A percentile compares a stretch with the other conserved stretches of the same genome.
Conservation (phyloP, 805 yeast species). For the Candida vartiovaarae region DNA sequence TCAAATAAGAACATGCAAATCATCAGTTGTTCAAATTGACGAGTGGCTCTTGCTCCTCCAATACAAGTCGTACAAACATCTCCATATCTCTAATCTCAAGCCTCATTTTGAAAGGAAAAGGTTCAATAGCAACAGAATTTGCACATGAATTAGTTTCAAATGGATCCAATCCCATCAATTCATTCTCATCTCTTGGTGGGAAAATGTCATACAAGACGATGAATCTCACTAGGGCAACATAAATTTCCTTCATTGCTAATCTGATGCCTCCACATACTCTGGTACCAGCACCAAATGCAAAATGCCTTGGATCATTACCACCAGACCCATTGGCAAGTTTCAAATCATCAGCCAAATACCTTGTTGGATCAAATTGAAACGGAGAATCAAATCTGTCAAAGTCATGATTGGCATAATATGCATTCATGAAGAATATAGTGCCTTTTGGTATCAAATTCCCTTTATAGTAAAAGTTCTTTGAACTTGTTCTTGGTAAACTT, state of each 20-base stretch:
- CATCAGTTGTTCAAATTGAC: too few species aligned
- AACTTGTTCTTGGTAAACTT: constrained; percentile 55
- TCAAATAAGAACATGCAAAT: too few species aligned
- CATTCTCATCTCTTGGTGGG: constrained; percentile 28
- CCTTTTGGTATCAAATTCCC: constrained; percentile 43
- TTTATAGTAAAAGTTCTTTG: constrained; percentile 39
- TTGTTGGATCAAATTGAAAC: constrained; percentile 40
- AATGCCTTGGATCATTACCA: constrained; percentile 22
- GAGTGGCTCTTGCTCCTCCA: too few species aligned
- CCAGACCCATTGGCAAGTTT: constrained; percentile 2
- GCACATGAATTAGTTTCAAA: constrained; percentile 45
- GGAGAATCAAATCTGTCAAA: constrained; percentile 35
- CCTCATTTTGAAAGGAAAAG: constrained; percentile 33
- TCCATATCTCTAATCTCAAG: constrained; percentile 26
- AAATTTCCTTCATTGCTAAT: constrained; percentile 60
- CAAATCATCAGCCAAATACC: constrained; percentile 37
- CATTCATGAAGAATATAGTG: constrained; percentile 56
- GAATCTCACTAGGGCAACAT: constrained; percentile 46
- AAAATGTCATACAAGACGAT: constrained; percentile 43
- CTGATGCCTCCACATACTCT: constrained; percentile 67
- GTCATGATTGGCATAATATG: constrained; percentile 69
- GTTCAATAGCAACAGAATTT: constrained; percentile 57
- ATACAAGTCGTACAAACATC: constrained; percentile 2
- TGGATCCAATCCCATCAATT: constrained; percentile 40
- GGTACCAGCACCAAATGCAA: constrained; percentile 64